Percentiles rank a stretch among this genome's conserved stretches.
Evolutionary conservation across 108 stramenopile genomes (phyloP).

Genomic region (Discostella stelligeroides): DNA sequence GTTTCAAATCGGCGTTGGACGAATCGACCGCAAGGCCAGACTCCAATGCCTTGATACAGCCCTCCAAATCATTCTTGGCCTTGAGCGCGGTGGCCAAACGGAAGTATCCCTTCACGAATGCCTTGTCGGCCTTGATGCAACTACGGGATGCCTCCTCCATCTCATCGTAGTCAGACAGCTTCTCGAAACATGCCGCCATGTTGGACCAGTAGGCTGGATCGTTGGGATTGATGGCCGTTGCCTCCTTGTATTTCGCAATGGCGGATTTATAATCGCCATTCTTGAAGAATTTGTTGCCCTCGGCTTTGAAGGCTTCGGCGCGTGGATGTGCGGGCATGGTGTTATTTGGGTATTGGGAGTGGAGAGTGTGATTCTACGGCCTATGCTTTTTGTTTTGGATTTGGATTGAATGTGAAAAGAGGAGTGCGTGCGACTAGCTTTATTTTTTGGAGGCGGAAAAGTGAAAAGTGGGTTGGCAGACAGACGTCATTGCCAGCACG

Average conservation of each 20-base stretch:
- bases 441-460: too few species aligned
- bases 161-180: slow-evolving; percentile 86
- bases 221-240: slow-evolving; percentile 71
- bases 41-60: slow-evolving; percentile 90
- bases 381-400: too few species aligned
- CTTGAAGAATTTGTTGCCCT: slow-evolving; percentile 92
- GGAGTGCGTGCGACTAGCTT: too few species aligned
- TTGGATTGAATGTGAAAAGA: too few species aligned
- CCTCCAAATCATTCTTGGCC: slow-evolving; percentile 70
- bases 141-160: slow-evolving; percentile 87
- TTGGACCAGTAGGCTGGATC: slow-evolving; percentile 91
- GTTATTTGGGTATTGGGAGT: too few species aligned
- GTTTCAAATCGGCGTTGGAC: slow-evolving; percentile 85
- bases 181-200: slow-evolving; percentile 94
- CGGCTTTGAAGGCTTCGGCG: slow-evolving; percentile 85
- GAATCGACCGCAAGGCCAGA: slow-evolving; percentile 79
- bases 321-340: slow-evolving; percentile 48
- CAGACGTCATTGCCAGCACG: too few species aligned
- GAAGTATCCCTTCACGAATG: slow-evolving; percentile 97
- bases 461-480: too few species aligned
- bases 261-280: slow-evolving; percentile 76
- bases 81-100: slow-evolving; percentile 91
- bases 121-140: slow-evolving; percentile 95
- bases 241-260: slow-evolving; percentile 91
- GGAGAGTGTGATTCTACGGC: too few species aligned